These are phyloP conservation scores for Botrytis deweyae DNA, from an alignment of 2,329 filamentous ascomycete genomes.

Conservation along the genomic window DNA sequence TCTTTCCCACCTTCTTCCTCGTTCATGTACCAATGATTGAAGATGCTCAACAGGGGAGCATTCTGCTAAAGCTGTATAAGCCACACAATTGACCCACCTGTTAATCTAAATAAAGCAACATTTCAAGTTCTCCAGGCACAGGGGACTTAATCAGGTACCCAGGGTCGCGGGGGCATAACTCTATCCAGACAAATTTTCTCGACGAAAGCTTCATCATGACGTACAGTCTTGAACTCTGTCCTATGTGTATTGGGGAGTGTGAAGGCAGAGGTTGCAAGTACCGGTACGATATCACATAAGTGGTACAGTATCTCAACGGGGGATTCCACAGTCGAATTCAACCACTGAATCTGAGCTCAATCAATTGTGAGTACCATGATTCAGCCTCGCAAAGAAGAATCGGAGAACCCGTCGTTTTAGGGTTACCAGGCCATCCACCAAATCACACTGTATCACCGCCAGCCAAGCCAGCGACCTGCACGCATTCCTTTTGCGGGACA, in stretches of 20 bases:
- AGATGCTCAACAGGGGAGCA: conserved; percentile 4
- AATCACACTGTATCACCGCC: conserved; percentile 16
- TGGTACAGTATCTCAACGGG: not conserved
- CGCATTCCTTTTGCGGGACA: conserved; percentile 8
- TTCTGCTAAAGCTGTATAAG: conserved; percentile 11
- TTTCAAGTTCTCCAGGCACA: conserved; percentile 12
- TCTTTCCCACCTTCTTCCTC: not conserved
- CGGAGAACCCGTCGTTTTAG: conserved; percentile 3
- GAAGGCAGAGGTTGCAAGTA: not conserved
- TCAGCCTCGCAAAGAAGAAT: not conserved
- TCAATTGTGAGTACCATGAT: not conserved
- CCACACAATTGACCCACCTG: not conserved
- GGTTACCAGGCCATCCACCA: conserved; percentile 1
- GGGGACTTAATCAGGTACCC: not conserved
- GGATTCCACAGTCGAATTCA: not conserved
- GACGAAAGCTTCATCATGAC: not conserved
- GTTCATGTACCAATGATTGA: conserved; percentile 9
- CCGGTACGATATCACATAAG: not conserved
- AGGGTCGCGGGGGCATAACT: not conserved
- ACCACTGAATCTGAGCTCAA: not conserved
- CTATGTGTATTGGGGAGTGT: not conserved
- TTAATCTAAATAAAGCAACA: conserved; percentile 21
- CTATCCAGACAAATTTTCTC: not conserved
- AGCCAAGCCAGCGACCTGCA: conserved; percentile 20
- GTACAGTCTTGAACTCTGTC: not conserved